Evolutionary conservation across 495 filamentous ascomycete genomes (phyloP).

Genomic region (Cairneyella variabilis): DNA sequence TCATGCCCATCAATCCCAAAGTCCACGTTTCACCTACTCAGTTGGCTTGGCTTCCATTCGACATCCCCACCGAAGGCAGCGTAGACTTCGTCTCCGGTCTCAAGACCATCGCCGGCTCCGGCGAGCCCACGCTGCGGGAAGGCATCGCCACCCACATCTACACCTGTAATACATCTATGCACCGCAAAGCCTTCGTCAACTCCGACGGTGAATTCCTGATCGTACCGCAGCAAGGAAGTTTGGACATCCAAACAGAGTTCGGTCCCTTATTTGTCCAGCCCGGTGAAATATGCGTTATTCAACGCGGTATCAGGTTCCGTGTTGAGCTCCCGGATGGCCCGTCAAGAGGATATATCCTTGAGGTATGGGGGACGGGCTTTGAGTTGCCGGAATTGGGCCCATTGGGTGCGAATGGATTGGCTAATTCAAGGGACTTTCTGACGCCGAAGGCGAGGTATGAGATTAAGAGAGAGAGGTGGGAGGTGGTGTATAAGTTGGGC

Average conservation of each 20-base stretch:
- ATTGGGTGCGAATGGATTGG: slow-evolving; percentile 65
- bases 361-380: slow-evolving; percentile 66
- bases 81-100: slow-evolving; percentile 65
- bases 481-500: slow-evolving; percentile 57
- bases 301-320: slow-evolving; percentile 61
- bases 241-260: slow-evolving; percentile 71
- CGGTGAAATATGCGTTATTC: slow-evolving; percentile 70
- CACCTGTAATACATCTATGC: slow-evolving; percentile 61
- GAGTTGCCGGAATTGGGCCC: slow-evolving; percentile 68
- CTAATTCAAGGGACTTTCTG: slow-evolving; percentile 71
- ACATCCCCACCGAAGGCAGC: slow-evolving; percentile 46
- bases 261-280: slow-evolving; percentile 62
- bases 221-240: slow-evolving; percentile 61
- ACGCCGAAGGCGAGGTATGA: slow-evolving; percentile 60
- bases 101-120: slow-evolving; percentile 60
- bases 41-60: slow-evolving; percentile 68
- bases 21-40: slow-evolving; percentile 61
- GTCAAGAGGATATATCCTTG: slow-evolving; percentile 66
- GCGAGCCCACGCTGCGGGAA: slow-evolving; percentile 63
- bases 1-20: slow-evolving; percentile 54
- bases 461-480: slow-evolving; percentile 40
- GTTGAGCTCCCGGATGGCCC: slow-evolving; percentile 59
- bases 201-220: slow-evolving; percentile 73
- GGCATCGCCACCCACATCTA: slow-evolving; percentile 65
- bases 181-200: slow-evolving; percentile 61